A percentile compares a stretch with the other conserved stretches of the same genome.
Evolutionary conservation across 768 basidiomycete species (phyloP).

Genomic region (Mycena alexandri): DNA sequence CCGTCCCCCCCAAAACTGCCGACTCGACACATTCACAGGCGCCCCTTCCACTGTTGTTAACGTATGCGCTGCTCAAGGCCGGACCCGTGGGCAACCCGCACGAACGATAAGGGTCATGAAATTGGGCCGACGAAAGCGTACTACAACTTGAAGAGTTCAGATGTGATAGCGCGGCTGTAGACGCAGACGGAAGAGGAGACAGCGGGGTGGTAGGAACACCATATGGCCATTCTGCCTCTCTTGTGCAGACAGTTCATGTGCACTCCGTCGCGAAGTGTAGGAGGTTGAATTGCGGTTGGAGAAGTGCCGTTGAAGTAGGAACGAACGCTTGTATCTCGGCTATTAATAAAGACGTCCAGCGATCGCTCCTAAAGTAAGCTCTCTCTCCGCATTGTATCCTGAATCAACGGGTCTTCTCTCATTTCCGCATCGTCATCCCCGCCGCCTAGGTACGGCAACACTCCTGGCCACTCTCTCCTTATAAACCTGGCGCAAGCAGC

Average conservation of each 20-base stretch:
- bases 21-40: constrained; percentile 2
- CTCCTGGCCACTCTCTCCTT: neutral
- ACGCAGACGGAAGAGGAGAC: constrained; percentile 35
- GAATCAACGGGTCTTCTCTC: neutral
- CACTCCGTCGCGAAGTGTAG: neutral
- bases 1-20: constrained; percentile 10
- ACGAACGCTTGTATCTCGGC: neutral
- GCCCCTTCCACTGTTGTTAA: constrained; percentile 18
- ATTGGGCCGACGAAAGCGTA: constrained; percentile 24
- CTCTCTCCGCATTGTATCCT: neutral
- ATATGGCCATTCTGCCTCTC: no score
- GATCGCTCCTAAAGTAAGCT: neutral
- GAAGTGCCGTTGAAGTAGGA: no score
- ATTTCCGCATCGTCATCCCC: neutral
- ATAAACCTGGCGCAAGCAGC: neutral
- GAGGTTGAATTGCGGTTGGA: neutral
- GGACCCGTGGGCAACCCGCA: constrained; percentile 25
- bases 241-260: no score
- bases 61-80: constrained; percentile 29
- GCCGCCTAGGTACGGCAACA: neutral
- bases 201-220: neutral
- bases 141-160: constrained; percentile 18
- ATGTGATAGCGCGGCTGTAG: constrained; percentile 29
- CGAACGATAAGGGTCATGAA: constrained; percentile 27
- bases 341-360: neutral